Evolutionary conservation across 129 eudicot genomes (phyloP).

Genomic region (Glebionis coronaria): DNA sequence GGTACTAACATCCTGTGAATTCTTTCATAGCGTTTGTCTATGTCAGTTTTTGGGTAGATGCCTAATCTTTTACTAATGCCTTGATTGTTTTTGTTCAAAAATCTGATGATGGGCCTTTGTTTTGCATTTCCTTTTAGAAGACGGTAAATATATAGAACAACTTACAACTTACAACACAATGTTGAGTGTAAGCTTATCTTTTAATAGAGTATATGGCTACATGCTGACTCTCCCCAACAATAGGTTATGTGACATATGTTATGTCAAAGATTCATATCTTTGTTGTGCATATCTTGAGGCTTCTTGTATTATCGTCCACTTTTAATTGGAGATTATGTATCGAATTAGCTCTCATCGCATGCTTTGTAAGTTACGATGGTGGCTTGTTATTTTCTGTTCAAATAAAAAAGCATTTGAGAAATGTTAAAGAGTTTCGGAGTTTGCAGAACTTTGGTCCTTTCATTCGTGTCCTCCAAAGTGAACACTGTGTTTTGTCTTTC

Average conservation of each 20-base stretch:
- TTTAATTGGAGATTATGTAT: neutral
- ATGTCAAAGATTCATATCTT: neutral
- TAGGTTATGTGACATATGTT: neutral
- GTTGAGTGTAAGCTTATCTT: neutral
- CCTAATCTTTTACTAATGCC: neutral
- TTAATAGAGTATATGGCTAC: neutral
- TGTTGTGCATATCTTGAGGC: neutral
- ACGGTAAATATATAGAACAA: neutral
- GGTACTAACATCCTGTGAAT: slow-evolving; percentile 2
- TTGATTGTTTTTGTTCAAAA: neutral
- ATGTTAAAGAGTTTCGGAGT: too few species aligned
- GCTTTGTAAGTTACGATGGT: neutral
- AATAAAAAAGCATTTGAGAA: too few species aligned
- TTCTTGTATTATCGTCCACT: neutral
- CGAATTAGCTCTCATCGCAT: neutral
- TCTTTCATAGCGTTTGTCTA: slow-evolving; percentile 4
- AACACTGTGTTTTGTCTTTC: too few species aligned
- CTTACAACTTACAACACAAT: neutral
- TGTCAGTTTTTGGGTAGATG: neutral
- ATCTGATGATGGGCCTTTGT: neutral
- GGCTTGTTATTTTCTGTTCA: too few species aligned
- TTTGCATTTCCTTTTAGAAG: neutral
- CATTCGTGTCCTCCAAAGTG: too few species aligned
- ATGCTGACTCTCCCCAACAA: neutral
- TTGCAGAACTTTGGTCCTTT: too few species aligned